Percentiles rank a stretch among this genome's conserved stretches.
These are phyloP conservation scores for Wickerhamomyces canadensis DNA, from an alignment of 805 yeast genomes.

Conservation along the genomic window DNA sequence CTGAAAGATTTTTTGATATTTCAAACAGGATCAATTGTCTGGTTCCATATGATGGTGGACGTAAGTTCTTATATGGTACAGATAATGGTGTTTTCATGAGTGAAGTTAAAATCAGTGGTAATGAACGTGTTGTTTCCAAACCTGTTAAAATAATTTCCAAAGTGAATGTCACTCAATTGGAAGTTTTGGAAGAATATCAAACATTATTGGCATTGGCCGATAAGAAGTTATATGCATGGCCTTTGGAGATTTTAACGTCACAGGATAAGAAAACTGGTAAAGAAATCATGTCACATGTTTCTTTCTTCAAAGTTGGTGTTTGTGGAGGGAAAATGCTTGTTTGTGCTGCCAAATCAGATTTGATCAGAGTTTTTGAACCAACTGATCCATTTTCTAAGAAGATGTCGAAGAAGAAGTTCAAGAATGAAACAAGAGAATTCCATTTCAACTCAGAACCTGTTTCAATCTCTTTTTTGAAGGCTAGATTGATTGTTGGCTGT, in stretches of 20 bases:
- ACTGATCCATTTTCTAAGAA: conserved; percentile 61
- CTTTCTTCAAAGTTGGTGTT: conserved; percentile 87
- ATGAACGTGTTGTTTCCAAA: conserved; percentile 51
- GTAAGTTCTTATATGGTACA: conserved; percentile 85
- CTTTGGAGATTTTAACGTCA: conserved; percentile 57
- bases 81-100: conserved; percentile 86
- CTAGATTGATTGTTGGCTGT: conserved; percentile 90
- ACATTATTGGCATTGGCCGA: conserved; percentile 78
- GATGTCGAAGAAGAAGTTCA: conserved; percentile 65
- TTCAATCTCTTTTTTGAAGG: conserved; percentile 82
- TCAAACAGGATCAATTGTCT: conserved; percentile 81
- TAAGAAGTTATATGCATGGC: conserved; percentile 72
- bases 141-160: conserved; percentile 75
- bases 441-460: conserved; percentile 85
- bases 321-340: conserved; percentile 85
- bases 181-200: conserved; percentile 87
- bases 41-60: conserved; percentile 91
- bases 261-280: conserved; percentile 58
- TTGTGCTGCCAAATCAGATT: conserved; percentile 81
- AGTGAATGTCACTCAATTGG: conserved; percentile 79
- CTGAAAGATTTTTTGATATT: conserved; percentile 69
- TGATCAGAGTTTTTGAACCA: conserved; percentile 85
- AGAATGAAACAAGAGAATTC: conserved; percentile 67
- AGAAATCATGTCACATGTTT: conserved; percentile 80
- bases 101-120: conserved; percentile 46